These are phyloP conservation scores for Guyanaporus albipodus DNA, from an alignment of 768 basidiomycete genomes.

Conservation along the genomic window DNA sequence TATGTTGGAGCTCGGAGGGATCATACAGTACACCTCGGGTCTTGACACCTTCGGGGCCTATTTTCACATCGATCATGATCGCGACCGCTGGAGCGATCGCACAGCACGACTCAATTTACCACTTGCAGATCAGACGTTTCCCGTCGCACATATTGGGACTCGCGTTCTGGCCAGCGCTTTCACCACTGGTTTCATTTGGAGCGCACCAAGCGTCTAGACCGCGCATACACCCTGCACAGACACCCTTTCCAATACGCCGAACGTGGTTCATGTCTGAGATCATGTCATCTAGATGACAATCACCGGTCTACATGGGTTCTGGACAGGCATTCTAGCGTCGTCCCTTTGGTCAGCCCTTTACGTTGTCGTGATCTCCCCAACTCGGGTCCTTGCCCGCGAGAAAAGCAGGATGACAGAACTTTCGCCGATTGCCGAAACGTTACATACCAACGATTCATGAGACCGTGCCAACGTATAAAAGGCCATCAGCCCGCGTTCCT, in stretches of 20 bases:
- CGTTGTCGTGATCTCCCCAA: slow-evolving; percentile 9
- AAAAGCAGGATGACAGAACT: not conserved
- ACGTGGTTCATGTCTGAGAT: not conserved
- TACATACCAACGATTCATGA: not conserved
- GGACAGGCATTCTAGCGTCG: not conserved
- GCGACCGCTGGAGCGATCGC: slow-evolving; percentile 1
- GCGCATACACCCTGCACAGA: not conserved
- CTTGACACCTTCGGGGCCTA: slow-evolving; percentile 1
- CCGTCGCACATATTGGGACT: not conserved
- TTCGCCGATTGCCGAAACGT: not conserved
- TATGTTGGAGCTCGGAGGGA: too few species aligned
- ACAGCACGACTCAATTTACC: slow-evolving; percentile 4
- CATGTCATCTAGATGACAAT: not conserved
- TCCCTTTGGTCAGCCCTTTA: slow-evolving; percentile 8
- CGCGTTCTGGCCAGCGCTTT: not conserved
- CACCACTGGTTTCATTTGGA: slow-evolving; percentile 1
- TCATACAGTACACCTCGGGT: not conserved
- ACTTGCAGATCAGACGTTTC: slow-evolving; percentile 17
- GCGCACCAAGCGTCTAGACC: not conserved
- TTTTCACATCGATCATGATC: slow-evolving; percentile 24
- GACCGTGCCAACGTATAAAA: not conserved
- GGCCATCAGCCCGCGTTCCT: slow-evolving; percentile 1
- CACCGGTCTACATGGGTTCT: not conserved
- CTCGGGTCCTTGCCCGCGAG: slow-evolving; percentile 7
- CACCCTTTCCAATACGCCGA: not conserved